Percentiles rank a stretch among this genome's conserved stretches.
Conservation (phyloP, 2,329 filamentous ascomycete genomes). For the Onygenales sp. region DNA sequence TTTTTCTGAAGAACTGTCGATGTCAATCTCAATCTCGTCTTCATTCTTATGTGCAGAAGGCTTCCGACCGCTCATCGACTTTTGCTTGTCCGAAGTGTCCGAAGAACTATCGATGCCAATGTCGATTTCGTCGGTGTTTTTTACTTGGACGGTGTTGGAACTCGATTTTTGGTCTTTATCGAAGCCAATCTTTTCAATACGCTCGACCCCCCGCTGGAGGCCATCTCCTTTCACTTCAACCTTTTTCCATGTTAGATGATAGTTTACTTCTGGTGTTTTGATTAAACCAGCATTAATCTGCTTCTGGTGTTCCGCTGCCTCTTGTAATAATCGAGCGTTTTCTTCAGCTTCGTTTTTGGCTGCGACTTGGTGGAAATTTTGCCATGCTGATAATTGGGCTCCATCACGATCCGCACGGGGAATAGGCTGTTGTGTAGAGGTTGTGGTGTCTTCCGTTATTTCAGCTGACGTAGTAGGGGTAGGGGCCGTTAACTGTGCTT, state of each 20-base stretch:
- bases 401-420: constrained; percentile 5
- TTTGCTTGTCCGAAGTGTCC: constrained; percentile 5
- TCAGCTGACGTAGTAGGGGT: background rate
- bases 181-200: constrained; percentile 14
- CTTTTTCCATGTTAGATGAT: constrained; percentile 30
- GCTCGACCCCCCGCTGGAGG: constrained; percentile 15
- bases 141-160: background rate
- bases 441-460: background rate
- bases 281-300: constrained; percentile 6
- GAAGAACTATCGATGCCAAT: constrained; percentile 17
- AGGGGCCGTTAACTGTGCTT: background rate
- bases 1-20: background rate
- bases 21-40: constrained; percentile 3
- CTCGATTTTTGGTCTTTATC: constrained; percentile 10
- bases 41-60: background rate
- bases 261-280: constrained; percentile 15
- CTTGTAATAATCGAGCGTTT: constrained; percentile 18
- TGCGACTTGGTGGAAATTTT: constrained; percentile 26
- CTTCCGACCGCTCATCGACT: background rate
- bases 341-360: constrained; percentile 25
- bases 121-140: constrained; percentile 36
- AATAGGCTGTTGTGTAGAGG: background rate
- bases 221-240: constrained; percentile 24
- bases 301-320: constrained; percentile 13
- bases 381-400: constrained; percentile 24